phyloP scores from a whole-genome alignment of 2,329 filamentous ascomycete species.

The Aspergillus novoparasiticus region DNA sequence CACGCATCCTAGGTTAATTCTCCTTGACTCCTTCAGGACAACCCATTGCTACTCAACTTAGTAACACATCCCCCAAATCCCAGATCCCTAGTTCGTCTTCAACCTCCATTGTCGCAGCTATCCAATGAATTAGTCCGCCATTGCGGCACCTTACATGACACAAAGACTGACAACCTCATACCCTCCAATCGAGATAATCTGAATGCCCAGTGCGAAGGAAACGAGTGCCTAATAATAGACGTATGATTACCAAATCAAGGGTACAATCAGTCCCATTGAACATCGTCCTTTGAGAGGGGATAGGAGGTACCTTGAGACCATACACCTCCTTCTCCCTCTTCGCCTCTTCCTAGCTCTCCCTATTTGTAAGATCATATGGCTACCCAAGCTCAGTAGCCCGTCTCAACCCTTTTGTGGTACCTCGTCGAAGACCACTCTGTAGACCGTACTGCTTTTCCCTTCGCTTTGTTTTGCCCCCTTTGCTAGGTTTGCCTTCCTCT shows the following conservation, averaged over 20 bases:
- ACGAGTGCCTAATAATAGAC: background rate
- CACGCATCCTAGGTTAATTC: background rate
- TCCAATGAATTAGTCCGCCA: background rate
- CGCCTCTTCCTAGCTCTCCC: background rate
- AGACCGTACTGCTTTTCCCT: background rate
- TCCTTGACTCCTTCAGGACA: background rate
- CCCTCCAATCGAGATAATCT: background rate
- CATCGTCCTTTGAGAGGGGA: background rate
- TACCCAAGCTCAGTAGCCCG: background rate
- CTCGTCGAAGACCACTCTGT: background rate
- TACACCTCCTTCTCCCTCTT: background rate
- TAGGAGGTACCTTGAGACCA: background rate
- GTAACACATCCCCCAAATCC: background rate
- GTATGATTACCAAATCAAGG: background rate
- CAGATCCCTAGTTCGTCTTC: background rate
- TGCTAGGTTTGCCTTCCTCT: background rate
- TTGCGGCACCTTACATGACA: background rate
- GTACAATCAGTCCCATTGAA: background rate
- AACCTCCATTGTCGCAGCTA: background rate
- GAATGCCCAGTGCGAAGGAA: background rate
- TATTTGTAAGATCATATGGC: background rate
- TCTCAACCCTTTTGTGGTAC: background rate
- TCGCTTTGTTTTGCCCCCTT: background rate
- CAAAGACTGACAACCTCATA: background rate
- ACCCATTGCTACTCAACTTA: background rate